Base-by-base conservation (phyloP, 2,329 filamentous ascomycete species). In the Ophiostoma novo-ulmi region DNA sequence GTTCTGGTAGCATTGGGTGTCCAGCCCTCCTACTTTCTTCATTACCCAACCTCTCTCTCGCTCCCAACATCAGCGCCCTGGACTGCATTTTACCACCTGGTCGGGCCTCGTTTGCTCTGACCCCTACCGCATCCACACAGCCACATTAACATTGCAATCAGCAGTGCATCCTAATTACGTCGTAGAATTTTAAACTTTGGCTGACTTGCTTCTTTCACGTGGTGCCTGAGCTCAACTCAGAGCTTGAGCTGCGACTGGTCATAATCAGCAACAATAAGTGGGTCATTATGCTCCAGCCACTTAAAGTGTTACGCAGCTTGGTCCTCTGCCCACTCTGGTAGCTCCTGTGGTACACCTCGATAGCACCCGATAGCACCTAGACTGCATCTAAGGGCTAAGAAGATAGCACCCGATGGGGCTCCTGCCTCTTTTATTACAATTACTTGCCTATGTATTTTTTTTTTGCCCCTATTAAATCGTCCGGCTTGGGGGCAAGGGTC, bases 391-490 rank as follows among this genome's bases (percentile, higher is more conserved):
- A 20, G 3, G 36, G 31, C 31, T 10, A 13, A 35, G 36, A 17
- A n/a, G 63, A 26, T 22, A 36, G 8, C 20, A 41, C 35, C 36
- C 13, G 22, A 58, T 58, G 52, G 52, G 52, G 22, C 22, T 20
- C 36, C 65, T 14, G 65, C 65, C 36, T 67, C 65, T 67, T 20
- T 63, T 17, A 35, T 35, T 61, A 14, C 26, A 7, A 31, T 35
- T 1, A 35, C 58, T 58, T 58, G 52, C 22, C n/a, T 66, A 22
- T 31, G 36, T 17, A 41, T 65, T 70, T 41, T 71, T 41, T 71
- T 64, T 69, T 70, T 65, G 71, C 71, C 73, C 70, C 70, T 72
- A 72, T 72, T 70, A 48, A 44, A 13, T 38, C 61, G 20, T 48
- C 68, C 70, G 69, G 44, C 68, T 22, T 63, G 36, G 36, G 36